Evolutionary conservation across 2,329 filamentous ascomycete species (phyloP), one percentile per base, ranked within the genome.

Genomic region (Neurospora sp.): DNA sequence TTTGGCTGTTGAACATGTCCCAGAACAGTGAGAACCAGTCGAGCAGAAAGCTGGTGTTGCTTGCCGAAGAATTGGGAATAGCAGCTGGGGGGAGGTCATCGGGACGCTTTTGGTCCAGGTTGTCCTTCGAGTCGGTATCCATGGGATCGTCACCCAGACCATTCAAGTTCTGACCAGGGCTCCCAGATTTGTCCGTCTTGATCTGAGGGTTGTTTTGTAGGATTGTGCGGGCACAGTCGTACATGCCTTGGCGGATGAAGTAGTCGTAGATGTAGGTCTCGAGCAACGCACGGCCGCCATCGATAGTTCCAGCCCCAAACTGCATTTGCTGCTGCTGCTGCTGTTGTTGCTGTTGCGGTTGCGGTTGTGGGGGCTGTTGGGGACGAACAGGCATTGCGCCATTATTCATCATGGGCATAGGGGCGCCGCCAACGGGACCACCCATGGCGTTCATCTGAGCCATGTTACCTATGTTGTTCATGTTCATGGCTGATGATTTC

Each of bases 1-100:
- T 91, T 78, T 95, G 92, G 70, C 93, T 93, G 77, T 89, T 89
- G 81, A 92, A 96, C 75, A 98, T 93, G 77, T 99, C 96, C 93
- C 93, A 98, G 80, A 99, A 99, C 68, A 97, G 87, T 77, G 90
- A 93, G 84, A 96, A 99, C 96, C 96, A 99, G 77, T 98, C 96
- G 75, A 93, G 91, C n/a, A 99, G 84, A 77, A 99, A 98, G 36
- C 92, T 93, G 72, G 87, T 91, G 76, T 91, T 91, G 67, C 87
- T 86, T 78, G 84, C 86, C 13, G 90, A 89, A 6, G 93, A 83
- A 73, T 89, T 89, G 13, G 93, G 90, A 7, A 87, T 85, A 3
- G 23, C 52, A 33, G 52, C 52, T 62, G 52, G 52, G 4, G 95
- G 95, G 46, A 98, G 85, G 77, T 97, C 93, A 70, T 90, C 87